phyloP scores from a whole-genome alignment of 345 rosid species.

The Arabidopsis thaliana region DNA sequence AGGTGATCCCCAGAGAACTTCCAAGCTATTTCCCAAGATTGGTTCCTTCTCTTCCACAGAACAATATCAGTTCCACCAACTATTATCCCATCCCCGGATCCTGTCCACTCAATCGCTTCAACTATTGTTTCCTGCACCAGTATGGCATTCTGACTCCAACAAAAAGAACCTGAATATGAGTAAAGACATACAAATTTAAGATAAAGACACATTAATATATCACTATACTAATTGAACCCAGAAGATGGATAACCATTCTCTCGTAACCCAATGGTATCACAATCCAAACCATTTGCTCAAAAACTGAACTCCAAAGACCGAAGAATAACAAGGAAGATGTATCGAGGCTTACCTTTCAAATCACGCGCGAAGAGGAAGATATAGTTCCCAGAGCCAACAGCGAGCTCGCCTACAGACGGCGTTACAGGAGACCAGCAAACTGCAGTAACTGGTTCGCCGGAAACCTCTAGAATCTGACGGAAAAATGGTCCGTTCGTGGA shows the following conservation, averaged over 20 bases:
- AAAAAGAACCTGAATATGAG: constrained; percentile 97
- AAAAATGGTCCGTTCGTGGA: constrained; percentile 62
- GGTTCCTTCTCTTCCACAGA: constrained; percentile 78
- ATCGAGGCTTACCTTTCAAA: constrained; percentile 55
- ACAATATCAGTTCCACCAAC: constrained; percentile 75
- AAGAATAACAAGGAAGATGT: not conserved
- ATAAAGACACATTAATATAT: constrained; percentile 28
- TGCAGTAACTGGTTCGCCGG: constrained; percentile 57
- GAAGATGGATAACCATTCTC: not conserved
- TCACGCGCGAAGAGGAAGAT: constrained; percentile 59
- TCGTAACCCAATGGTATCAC: not conserved
- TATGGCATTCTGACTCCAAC: constrained; percentile 95
- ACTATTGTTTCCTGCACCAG: constrained; percentile 73
- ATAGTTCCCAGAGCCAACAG: constrained; percentile 68
- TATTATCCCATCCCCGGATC: constrained; percentile 85
- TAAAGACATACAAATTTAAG: constrained; percentile 53
- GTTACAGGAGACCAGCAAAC: constrained; percentile 80
- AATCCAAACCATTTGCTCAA: not conserved
- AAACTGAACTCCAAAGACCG: constrained; percentile 9
- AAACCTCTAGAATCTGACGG: constrained; percentile 80
- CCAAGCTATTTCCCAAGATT: constrained; percentile 91
- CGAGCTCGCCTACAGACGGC: constrained; percentile 82
- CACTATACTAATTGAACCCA: not conserved
- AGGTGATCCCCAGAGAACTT: constrained; percentile 58
- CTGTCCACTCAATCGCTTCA: constrained; percentile 86